A percentile compares a stretch with the other conserved stretches of the same genome.
Evolutionary conservation across 2,329 filamentous ascomycete genomes (phyloP).

Genomic region (Pseudofabraea citricarpa): DNA sequence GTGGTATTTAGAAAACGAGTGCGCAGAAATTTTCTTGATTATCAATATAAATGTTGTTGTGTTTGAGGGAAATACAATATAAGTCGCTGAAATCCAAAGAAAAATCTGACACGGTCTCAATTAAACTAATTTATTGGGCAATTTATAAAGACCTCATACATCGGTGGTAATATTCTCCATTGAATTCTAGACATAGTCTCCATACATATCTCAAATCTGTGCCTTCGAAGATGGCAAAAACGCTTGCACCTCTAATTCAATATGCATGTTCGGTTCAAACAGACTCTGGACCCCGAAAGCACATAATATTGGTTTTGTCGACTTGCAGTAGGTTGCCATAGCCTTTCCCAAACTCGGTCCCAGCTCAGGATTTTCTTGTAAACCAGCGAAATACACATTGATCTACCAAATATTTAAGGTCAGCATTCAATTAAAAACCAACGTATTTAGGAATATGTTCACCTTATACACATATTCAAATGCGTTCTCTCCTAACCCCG

Average conservation of each 20-base stretch:
- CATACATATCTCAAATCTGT: too few relatives aligned
- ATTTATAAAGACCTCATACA: too few relatives aligned
- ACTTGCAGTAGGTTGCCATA: neutral
- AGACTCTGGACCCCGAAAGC: neutral
- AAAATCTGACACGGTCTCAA: too few relatives aligned
- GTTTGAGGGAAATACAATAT: too few relatives aligned
- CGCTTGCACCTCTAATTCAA: neutral
- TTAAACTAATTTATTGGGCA: too few relatives aligned
- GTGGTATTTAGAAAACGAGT: too few relatives aligned
- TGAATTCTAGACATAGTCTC: too few relatives aligned
- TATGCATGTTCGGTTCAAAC: neutral
- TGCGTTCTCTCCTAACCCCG: neutral
- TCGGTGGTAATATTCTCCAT: too few relatives aligned
- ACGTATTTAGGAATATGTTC: neutral
- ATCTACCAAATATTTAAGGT: neutral
- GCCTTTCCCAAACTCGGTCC: neutral
- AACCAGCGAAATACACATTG: neutral
- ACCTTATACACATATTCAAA: neutral
- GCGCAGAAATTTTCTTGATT: too few relatives aligned
- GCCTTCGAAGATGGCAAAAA: too few relatives aligned
- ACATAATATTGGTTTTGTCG: neutral
- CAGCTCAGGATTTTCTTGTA: neutral
- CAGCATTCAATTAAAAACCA: neutral
- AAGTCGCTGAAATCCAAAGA: too few relatives aligned
- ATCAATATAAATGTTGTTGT: too few relatives aligned